Conservation (phyloP, 768 basidiomycete genomes). For the Pseudohyphozyma bogoriensis region DNA sequence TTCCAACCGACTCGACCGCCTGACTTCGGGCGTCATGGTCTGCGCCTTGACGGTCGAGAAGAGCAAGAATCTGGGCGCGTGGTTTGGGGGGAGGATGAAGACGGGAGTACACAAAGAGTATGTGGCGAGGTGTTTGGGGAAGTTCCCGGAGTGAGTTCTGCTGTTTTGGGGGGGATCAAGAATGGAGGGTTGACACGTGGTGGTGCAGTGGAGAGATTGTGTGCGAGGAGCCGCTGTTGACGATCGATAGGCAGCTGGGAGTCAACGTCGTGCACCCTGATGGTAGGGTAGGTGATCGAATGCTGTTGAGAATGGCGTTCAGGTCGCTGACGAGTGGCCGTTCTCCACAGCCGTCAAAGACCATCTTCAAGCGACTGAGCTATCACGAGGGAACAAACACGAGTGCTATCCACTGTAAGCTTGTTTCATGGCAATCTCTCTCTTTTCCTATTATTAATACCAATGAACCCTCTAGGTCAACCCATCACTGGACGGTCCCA, state of each 20-base stretch:
- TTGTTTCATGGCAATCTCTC: neutral
- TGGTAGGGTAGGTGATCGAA: slow-evolving; percentile 57
- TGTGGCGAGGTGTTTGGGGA: slow-evolving; percentile 71
- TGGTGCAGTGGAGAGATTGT: slow-evolving; percentile 57
- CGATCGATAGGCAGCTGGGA: slow-evolving; percentile 92
- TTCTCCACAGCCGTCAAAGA: slow-evolving; percentile 60
- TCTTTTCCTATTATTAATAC: neutral
- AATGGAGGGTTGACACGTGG: neutral
- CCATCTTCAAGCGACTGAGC: slow-evolving; percentile 68
- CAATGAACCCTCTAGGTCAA: slow-evolving; percentile 47
- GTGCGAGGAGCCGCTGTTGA: slow-evolving; percentile 77
- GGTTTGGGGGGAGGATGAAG: slow-evolving; percentile 52
- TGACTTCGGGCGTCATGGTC: slow-evolving; percentile 94
- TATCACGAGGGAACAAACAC: slow-evolving; percentile 73
- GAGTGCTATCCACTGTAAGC: slow-evolving; percentile 73
- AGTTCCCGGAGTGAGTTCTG: slow-evolving; percentile 68
- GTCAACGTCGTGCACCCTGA: slow-evolving; percentile 90
- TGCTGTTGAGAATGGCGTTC: neutral
- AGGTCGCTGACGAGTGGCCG: neutral
- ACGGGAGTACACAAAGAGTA: slow-evolving; percentile 76
- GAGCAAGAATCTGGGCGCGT: slow-evolving; percentile 60
- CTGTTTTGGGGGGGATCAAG: too few species aligned
- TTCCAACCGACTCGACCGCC: slow-evolving; percentile 82
- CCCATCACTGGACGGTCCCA: slow-evolving; percentile 92
- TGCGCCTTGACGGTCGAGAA: slow-evolving; percentile 62